phyloP scores from a whole-genome alignment of 208 protist species.

The Angomonas ambiguus region DNA sequence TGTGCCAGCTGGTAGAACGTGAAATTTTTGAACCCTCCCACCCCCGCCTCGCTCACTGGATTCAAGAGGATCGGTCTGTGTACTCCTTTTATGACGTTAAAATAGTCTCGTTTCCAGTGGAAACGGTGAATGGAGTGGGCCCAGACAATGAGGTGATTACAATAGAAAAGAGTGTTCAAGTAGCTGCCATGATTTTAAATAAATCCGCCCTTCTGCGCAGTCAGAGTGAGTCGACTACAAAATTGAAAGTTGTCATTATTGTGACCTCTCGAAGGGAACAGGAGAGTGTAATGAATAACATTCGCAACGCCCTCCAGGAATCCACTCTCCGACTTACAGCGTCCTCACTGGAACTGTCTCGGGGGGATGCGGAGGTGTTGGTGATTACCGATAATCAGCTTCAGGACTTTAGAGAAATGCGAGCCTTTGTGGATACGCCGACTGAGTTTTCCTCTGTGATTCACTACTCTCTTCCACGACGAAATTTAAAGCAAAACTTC shows the following conservation, averaged over 20 bases:
- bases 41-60: conserved; percentile 24
- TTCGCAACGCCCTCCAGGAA: conserved; percentile 22
- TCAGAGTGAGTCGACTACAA: background rate
- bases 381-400: conserved; percentile 54
- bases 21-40: conserved; percentile 45
- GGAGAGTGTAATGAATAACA: conserved; percentile 32
- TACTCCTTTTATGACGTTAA: conserved; percentile 32
- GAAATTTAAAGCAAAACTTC: background rate
- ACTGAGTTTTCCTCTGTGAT: background rate
- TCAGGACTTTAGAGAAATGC: conserved; percentile 11
- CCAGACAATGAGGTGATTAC: conserved; percentile 29
- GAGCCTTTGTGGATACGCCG: background rate
- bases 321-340: conserved; percentile 30
- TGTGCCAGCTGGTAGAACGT: conserved; percentile 31
- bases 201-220: background rate
- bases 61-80: conserved; percentile 23
- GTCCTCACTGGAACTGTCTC: conserved; percentile 25
- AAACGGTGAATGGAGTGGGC: background rate
- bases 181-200: conserved; percentile 20
- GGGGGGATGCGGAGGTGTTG: conserved; percentile 37
- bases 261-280: conserved; percentile 57
- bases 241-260: conserved; percentile 26
- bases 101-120: conserved; percentile 18
- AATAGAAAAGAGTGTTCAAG: conserved; percentile 24
- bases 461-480: conserved; percentile 1